Conservation (phyloP, 2,329 filamentous ascomycete species). For the Fusarium nematophilum region DNA sequence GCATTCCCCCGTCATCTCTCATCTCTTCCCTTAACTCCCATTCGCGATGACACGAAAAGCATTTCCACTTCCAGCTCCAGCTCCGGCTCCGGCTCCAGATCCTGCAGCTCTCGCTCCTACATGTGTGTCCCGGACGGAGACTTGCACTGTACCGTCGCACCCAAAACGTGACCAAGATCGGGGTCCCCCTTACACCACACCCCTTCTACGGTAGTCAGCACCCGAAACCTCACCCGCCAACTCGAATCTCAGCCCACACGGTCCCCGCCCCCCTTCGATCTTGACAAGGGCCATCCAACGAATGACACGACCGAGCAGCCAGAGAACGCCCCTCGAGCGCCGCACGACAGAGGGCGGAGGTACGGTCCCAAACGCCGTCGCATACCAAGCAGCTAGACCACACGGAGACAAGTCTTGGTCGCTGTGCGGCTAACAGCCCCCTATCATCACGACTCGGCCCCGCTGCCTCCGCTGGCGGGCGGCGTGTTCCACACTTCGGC, state of each 20-base stretch:
- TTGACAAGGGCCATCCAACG: constrained; percentile 36
- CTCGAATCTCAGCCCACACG: constrained; percentile 46
- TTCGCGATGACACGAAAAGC: constrained; percentile 20
- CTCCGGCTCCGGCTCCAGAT: constrained; percentile 11
- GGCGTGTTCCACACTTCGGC: constrained; percentile 36
- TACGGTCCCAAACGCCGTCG: constrained; percentile 11
- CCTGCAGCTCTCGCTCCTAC: constrained; percentile 13
- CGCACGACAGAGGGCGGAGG: constrained; percentile 11
- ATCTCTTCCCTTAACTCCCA: constrained; percentile 27
- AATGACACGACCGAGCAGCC: constrained; percentile 22
- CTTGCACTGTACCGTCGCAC: constrained; percentile 20
- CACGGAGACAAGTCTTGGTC: constrained; percentile 1
- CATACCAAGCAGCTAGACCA: neutral
- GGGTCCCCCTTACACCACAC: constrained; percentile 18
- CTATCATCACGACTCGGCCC: constrained; percentile 29
- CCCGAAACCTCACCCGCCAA: constrained; percentile 38
- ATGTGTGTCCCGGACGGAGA: neutral
- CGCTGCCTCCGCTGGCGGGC: constrained; percentile 36
- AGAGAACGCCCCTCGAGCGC: constrained; percentile 10
- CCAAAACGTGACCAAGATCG: constrained; percentile 23
- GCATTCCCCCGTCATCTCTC: constrained; percentile 28
- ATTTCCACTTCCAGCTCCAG: constrained; percentile 25
- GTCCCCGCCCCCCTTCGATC: constrained; percentile 36
- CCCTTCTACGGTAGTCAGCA: constrained; percentile 37
- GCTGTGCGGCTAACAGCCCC: constrained; percentile 5